Evolutionary conservation across 768 basidiomycete species (phyloP).

Genomic region (Galerina marginata): DNA sequence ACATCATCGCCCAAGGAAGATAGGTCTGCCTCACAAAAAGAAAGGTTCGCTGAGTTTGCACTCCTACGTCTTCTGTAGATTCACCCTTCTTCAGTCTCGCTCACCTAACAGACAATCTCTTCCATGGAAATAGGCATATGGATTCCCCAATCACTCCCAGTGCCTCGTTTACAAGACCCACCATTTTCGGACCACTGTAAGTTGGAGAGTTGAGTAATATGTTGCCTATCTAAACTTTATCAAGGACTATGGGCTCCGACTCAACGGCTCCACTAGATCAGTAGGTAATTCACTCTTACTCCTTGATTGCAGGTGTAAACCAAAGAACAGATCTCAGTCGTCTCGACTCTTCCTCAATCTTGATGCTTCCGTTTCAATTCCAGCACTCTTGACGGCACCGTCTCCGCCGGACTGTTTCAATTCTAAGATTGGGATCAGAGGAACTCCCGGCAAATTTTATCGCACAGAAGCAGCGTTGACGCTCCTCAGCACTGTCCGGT

Average conservation of each 20-base stretch:
- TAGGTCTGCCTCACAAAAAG: neutral
- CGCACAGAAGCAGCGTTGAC: constrained; percentile 46
- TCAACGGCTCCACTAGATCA: constrained; percentile 24
- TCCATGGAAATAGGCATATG: constrained; percentile 40
- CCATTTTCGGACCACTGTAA: constrained; percentile 18
- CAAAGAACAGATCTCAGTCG: constrained; percentile 26
- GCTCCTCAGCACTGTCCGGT: constrained; percentile 59
- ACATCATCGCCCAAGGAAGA: neutral
- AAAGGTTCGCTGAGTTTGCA: constrained; percentile 11
- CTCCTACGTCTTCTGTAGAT: too few species aligned
- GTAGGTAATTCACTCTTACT: constrained; percentile 28
- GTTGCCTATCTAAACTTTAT: constrained; percentile 5
- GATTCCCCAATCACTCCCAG: constrained; percentile 19
- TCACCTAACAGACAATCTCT: constrained; percentile 50
- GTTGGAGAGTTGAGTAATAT: neutral
- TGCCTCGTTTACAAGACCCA: constrained; percentile 34
- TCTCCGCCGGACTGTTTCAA: constrained; percentile 35
- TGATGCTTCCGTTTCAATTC: constrained; percentile 54
- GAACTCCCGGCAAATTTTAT: constrained; percentile 69
- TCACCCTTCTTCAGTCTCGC: constrained; percentile 36
- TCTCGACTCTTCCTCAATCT: constrained; percentile 53
- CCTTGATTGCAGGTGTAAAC: neutral
- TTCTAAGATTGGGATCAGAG: constrained; percentile 45
- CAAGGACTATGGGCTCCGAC: constrained; percentile 44
- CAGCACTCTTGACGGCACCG: constrained; percentile 47